Evolutionary conservation across 2,329 filamentous ascomycete genomes (phyloP).

Genomic region (Colletotrichum sp.): DNA sequence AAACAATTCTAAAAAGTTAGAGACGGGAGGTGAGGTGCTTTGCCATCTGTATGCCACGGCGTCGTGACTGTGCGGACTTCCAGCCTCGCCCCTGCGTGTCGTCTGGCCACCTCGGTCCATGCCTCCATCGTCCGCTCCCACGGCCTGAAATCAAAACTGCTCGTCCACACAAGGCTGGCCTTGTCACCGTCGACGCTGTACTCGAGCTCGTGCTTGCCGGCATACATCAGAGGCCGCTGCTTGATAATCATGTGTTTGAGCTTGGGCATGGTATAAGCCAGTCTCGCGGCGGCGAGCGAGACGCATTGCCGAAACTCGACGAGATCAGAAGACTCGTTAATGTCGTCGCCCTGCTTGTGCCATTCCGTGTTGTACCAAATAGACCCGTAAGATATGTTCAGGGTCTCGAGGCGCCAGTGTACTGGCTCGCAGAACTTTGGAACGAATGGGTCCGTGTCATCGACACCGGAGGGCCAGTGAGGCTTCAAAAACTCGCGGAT

Average conservation of each 20-base stretch:
- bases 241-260: conserved; percentile 23
- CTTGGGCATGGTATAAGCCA: conserved; percentile 25
- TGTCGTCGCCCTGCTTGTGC: conserved; percentile 22
- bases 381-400: conserved; percentile 24
- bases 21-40: conserved; percentile 12
- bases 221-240: conserved; percentile 28
- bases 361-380: conserved; percentile 24
- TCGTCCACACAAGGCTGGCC: conserved; percentile 21
- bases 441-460: conserved; percentile 18
- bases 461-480: conserved; percentile 19
- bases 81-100: conserved; percentile 7
- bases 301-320: conserved; percentile 24
- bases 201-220: conserved; percentile 25
- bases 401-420: conserved; percentile 16
- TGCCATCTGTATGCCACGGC: conserved; percentile 15
- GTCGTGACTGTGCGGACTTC: background rate
- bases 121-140: conserved; percentile 25
- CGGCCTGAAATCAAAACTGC: conserved; percentile 26
- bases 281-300: conserved; percentile 24
- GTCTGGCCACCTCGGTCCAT: conserved; percentile 24
- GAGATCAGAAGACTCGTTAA: conserved; percentile 23
- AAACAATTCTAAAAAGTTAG: conserved; percentile 4
- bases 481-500: conserved; percentile 23
- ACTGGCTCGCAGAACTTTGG: background rate
- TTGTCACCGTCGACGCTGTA: conserved; percentile 12